These are phyloP conservation scores for Schwanniomyces polymorphus DNA, from an alignment of 805 yeast genomes.

Conservation along the genomic window DNA sequence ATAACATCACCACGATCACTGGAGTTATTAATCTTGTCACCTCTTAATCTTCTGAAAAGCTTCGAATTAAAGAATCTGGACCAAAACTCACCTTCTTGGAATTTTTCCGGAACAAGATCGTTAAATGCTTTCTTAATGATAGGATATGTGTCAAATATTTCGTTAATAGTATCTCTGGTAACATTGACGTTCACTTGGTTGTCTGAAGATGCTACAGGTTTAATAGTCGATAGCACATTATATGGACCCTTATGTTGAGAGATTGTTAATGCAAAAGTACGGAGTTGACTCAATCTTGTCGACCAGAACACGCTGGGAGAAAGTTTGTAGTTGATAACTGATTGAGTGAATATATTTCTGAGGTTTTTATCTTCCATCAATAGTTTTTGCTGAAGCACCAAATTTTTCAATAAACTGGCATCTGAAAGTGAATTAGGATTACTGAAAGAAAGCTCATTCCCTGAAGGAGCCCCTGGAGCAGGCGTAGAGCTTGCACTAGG, in stretches of 20 bases:
- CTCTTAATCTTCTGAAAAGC: constrained; percentile 81
- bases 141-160: constrained; percentile 90
- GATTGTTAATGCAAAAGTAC: constrained; percentile 83
- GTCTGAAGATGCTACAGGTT: constrained; percentile 90
- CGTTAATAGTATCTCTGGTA: constrained; percentile 85
- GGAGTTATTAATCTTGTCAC: constrained; percentile 71
- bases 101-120: constrained; percentile 80
- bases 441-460: constrained; percentile 18
- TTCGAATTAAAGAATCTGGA: constrained; percentile 91
- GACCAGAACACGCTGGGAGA: constrained; percentile 87
- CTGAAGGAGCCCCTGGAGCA: constrained; percentile 5
- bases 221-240: constrained; percentile 89
- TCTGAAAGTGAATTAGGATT: constrained; percentile 32
- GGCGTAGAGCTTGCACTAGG: constrained; percentile 4
- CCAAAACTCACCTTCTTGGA: constrained; percentile 94
- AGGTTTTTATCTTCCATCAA: constrained; percentile 67
- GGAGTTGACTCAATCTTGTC: constrained; percentile 70
- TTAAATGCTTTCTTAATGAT: constrained; percentile 84
- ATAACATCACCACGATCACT: constrained; percentile 82
- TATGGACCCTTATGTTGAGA: constrained; percentile 91
- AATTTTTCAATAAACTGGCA: constrained; percentile 61
- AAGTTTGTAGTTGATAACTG: constrained; percentile 76
- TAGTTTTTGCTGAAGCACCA: constrained; percentile 75
- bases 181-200: constrained; percentile 92
- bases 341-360: constrained; percentile 78